Evolutionary conservation across 495 filamentous ascomycete species (phyloP).

Genomic region (Hyphodiscus hymeniophilus): DNA sequence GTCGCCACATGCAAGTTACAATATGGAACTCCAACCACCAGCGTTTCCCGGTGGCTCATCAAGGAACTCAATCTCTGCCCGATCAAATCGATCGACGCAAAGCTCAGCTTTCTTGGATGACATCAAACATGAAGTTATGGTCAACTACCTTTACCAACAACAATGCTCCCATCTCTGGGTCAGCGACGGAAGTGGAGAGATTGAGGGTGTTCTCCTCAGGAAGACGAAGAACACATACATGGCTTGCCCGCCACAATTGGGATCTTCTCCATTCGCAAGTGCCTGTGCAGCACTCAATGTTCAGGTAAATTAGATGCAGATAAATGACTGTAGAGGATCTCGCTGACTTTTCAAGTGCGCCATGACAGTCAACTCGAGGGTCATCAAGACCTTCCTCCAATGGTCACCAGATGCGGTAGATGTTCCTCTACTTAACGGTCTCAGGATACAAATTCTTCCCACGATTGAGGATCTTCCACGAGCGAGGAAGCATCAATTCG

Average conservation of each 20-base stretch:
- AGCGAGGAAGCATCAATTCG: constrained; percentile 66
- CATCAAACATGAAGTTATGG: constrained; percentile 79
- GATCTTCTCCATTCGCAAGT: constrained; percentile 45
- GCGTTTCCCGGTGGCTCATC: constrained; percentile 36
- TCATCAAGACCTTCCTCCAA: constrained; percentile 65
- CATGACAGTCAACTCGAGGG: constrained; percentile 72
- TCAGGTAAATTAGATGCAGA: no score
- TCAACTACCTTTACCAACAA: constrained; percentile 73
- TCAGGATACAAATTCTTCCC: constrained; percentile 64
- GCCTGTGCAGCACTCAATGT: constrained; percentile 62
- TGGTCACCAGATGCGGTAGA: constrained; percentile 64
- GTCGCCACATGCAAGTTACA: constrained; percentile 22
- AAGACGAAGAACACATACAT: constrained; percentile 60
- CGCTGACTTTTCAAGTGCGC: constrained; percentile 42
- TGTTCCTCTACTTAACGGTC: constrained; percentile 66
- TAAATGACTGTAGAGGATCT: neutral
- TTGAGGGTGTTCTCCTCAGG: constrained; percentile 64
- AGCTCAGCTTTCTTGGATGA: constrained; percentile 59
- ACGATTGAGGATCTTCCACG: constrained; percentile 58
- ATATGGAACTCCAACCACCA: constrained; percentile 39
- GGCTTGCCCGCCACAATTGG: constrained; percentile 56
- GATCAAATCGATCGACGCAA: constrained; percentile 37
- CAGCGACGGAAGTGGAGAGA: constrained; percentile 51
- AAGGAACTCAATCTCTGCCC: constrained; percentile 39
- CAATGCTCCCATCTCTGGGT: constrained; percentile 66